Percentiles rank a stretch among this genome's conserved stretches.
These are phyloP conservation scores for Balamuthia mandrillaris DNA, from an alignment of 208 protist species.

Conservation along the genomic window DNA sequence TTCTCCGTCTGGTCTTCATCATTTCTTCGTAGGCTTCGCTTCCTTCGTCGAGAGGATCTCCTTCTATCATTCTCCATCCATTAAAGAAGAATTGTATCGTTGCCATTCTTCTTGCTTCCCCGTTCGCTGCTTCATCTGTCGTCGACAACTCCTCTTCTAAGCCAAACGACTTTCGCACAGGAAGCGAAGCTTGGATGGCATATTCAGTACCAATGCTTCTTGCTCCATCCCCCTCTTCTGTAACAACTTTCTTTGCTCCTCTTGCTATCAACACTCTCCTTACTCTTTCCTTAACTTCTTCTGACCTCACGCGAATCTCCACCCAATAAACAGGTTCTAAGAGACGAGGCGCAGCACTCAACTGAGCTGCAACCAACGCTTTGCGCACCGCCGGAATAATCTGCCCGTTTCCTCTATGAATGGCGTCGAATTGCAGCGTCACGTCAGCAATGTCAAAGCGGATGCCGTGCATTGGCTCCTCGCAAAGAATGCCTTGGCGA, in stretches of 20 bases:
- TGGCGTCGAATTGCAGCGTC: slow-evolving; percentile 96
- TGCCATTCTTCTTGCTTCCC: too few relatives aligned
- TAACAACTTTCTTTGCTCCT: too few relatives aligned
- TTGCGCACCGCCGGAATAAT: slow-evolving; percentile 93
- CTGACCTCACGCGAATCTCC: slow-evolving; percentile 90
- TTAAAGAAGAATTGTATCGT: too few relatives aligned
- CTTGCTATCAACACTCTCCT: too few relatives aligned
- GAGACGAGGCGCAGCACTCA: slow-evolving; percentile 87
- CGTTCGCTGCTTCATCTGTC: too few relatives aligned
- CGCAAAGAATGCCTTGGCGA: slow-evolving; percentile 89
- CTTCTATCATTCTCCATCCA: too few relatives aligned
- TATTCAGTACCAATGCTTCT: slow-evolving; percentile 90
- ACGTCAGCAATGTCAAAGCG: slow-evolving; percentile 94
- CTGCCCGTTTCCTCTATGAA: slow-evolving; percentile 97
- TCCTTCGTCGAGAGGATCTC: too few relatives aligned
- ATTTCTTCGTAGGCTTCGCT: too few relatives aligned
- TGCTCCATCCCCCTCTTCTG: too few relatives aligned
- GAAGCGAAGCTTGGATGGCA: slow-evolving; percentile 95
- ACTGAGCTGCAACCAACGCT: slow-evolving; percentile 87
- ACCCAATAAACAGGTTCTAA: slow-evolving; percentile 96
- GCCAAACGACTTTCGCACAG: slow-evolving; percentile 98
- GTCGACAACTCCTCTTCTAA: slow-evolving; percentile 90
- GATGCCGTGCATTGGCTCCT: slow-evolving; percentile 94
- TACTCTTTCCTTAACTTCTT: too few relatives aligned
- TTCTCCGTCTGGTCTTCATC: too few relatives aligned